Evolutionary conservation across 169 alveolate species (phyloP).

Genomic region (Amoebophrya sp.): DNA sequence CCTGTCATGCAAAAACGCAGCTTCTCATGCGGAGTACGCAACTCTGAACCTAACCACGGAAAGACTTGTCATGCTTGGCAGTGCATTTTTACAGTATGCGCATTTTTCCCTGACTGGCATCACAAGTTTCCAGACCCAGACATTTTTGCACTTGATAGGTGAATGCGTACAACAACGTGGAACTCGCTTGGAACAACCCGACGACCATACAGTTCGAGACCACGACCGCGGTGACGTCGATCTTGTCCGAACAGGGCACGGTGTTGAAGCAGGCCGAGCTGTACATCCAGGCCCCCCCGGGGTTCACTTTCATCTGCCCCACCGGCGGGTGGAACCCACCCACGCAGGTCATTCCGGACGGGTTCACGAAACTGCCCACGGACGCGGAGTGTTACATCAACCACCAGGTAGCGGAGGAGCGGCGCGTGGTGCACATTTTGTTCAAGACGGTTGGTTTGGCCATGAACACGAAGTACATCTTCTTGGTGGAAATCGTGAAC

Average conservation of each 20-base stretch:
- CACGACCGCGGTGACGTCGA: constrained; percentile 3
- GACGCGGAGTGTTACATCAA: constrained; percentile 16
- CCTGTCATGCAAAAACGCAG: too few relatives aligned
- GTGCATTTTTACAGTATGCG: too few relatives aligned
- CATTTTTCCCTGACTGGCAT: too few relatives aligned
- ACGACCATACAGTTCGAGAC: constrained; percentile 30
- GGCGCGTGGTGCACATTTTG: background rate
- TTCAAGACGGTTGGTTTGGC: background rate
- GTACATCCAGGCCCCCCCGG: constrained; percentile 32
- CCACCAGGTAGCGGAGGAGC: constrained; percentile 22
- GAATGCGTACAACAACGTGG: constrained; percentile 31
- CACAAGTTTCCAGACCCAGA: too few relatives aligned
- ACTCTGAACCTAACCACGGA: too few relatives aligned
- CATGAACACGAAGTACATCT: constrained; percentile 27
- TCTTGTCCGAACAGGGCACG: constrained; percentile 24
- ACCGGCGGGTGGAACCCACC: constrained; percentile 14
- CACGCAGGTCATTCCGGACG: constrained; percentile 17
- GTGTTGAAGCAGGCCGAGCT: constrained; percentile 24
- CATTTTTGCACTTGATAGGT: too few relatives aligned
- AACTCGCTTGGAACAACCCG: constrained; percentile 35
- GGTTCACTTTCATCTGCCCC: constrained; percentile 37
- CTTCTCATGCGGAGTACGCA: too few relatives aligned
- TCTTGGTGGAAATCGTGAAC: constrained; percentile 32
- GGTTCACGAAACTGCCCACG: background rate
- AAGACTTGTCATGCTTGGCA: too few relatives aligned